Evolutionary conservation across 1,139 yeast genomes (phyloP).

Genomic region (Pichia sp.): DNA sequence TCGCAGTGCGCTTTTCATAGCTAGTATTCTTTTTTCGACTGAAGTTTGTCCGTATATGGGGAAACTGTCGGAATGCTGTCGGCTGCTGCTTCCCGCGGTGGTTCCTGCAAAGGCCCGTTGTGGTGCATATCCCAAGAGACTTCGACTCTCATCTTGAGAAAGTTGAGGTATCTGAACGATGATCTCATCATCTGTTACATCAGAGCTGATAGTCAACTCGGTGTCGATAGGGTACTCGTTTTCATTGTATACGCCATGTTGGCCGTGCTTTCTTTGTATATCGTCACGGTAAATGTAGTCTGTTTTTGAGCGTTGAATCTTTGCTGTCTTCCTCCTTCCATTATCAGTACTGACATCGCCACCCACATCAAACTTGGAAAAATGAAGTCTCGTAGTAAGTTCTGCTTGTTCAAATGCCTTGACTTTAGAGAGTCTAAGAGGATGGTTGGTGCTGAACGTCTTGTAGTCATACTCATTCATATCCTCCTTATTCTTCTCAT

Average conservation of each 20-base stretch:
- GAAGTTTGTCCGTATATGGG: neutral
- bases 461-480: constrained; percentile 27
- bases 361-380: constrained; percentile 18
- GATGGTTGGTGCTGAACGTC: constrained; percentile 30
- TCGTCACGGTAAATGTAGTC: no score
- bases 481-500: constrained; percentile 7
- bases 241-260: no score
- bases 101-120: neutral
- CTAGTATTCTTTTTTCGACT: constrained; percentile 19
- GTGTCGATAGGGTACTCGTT: no score
- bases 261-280: no score
- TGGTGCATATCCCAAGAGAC: constrained; percentile 8
- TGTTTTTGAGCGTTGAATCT: no score
- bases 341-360: neutral
- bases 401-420: constrained; percentile 34
- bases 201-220: no score
- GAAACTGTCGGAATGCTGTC: no score
- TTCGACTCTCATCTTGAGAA: constrained; percentile 17
- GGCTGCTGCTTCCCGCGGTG: neutral
- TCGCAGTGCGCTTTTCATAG: constrained; percentile 23
- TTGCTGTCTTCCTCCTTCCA: neutral
- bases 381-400: constrained; percentile 26
- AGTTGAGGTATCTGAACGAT: constrained; percentile 24
- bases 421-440: constrained; percentile 30
- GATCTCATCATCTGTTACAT: constrained; percentile 6